Evolutionary conservation across 2,329 filamentous ascomycete species (phyloP), one percentile per base, ranked within the genome.

Genomic region (Fusarium sp.): DNA sequence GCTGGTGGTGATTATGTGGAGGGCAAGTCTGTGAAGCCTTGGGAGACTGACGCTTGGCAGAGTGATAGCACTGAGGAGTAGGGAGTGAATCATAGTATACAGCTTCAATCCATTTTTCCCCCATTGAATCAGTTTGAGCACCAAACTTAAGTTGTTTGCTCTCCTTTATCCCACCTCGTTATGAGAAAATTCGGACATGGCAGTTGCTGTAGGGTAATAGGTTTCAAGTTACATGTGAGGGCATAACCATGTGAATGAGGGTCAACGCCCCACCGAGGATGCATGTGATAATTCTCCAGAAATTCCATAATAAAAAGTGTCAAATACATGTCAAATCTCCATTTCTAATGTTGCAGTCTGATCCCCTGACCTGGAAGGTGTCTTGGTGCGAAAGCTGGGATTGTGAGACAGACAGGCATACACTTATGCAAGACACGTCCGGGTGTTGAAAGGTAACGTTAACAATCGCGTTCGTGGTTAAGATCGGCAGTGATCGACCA

Each of bases 1-100:
- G 61, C 40, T 18, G 75, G 74, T 9, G 72, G 74, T 6, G 29
- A 72, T 25, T 76, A 77, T 10, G 35, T 66, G 11, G 68, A 77
- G 38, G 69, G 72, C 0, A 65, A 47, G 22, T 75, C 61, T 6
- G 58, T 68, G n/a, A 76, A 71, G 29, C 70, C 74, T 1, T 77
- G 70, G 67, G 68, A 74, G 62, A 31, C 10, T 14, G 47, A 54
- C 4, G 3, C 18, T 0, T 54, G 27, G 47, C 47, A 54, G 11
- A 54, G 47, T 20, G 27, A 31, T 14, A 54, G 47, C 47, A 54
- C 47, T 9, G 47, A 54, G 2, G 47, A 52, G 27, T 31, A 54
- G 47, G 18, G 45, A 18, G 25, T 52, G 47, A 29, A 29, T 18
- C 45, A 27, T 27, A 27, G 45, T 8, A 5, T 47, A 9, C 22